Conservation (phyloP, 139 green algal genomes). For the Picochlorum sp. region DNA sequence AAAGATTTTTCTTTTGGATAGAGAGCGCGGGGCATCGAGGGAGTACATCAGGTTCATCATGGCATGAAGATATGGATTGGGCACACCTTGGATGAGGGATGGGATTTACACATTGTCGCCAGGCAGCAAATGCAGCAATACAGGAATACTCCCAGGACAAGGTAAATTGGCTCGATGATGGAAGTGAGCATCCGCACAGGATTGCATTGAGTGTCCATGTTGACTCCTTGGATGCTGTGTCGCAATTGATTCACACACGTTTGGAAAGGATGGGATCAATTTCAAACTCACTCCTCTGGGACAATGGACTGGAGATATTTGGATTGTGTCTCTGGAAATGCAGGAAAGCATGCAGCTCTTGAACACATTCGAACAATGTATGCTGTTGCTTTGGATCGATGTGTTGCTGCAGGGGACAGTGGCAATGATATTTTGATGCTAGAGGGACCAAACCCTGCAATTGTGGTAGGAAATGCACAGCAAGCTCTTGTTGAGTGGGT, state of each 20-base stretch:
- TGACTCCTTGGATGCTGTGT: constrained; percentile 27
- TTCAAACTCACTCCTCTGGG: constrained; percentile 74
- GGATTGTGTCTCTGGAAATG: constrained; percentile 61
- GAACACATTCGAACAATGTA: constrained; percentile 65
- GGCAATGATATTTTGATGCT: constrained; percentile 94
- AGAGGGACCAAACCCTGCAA: constrained; percentile 37
- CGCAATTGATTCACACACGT: constrained; percentile 22
- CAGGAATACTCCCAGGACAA: constrained; percentile 1
- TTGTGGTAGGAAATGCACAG: constrained; percentile 81
- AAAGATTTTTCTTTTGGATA: constrained; percentile 68
- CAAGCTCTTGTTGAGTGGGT: constrained; percentile 60
- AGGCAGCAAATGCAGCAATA: not conserved
- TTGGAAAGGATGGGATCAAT: constrained; percentile 16
- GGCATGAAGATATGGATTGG: constrained; percentile 75
- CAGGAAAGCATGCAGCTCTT: constrained; percentile 75
- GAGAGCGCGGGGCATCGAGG: constrained; percentile 35
- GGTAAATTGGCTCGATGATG: constrained; percentile 62
- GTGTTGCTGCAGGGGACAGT: constrained; percentile 80
- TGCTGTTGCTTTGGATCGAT: constrained; percentile 43
- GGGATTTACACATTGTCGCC: constrained; percentile 45
- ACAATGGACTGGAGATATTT: constrained; percentile 74
- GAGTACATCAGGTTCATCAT: constrained; percentile 40
- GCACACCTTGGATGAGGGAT: constrained; percentile 56
- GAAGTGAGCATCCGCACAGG: constrained; percentile 80
- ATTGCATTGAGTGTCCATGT: constrained; percentile 59